Evolutionary conservation across 306 rosid genomes (phyloP), one percentile per base, ranked within the genome.

Genomic region (Cicer cuneatum): DNA sequence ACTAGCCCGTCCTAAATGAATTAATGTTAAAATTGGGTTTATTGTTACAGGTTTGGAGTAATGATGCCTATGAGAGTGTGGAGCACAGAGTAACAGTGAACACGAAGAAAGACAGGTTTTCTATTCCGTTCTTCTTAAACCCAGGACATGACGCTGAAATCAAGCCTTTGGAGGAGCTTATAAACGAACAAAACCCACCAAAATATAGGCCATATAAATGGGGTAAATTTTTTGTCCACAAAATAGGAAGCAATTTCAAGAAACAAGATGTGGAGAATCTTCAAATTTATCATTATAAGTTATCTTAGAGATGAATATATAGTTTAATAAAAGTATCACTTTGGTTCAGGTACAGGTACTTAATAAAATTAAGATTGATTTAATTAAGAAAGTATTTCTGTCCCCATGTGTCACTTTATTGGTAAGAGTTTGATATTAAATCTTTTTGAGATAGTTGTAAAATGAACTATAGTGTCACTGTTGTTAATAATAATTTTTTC

Each of bases 31-130:
- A 24, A 40, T 40, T 71, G 65, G 49, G 8, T 6, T 9, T 49
- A 52, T 66, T 24, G 19, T 8, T 69, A 15, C 41, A 92, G 96
- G 96, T 93, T 70, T 92, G 95, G 98, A 90, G 91, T 85, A 92
- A 90, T 75, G 96, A 85, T 10, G 73, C 69, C 2, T 92, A 90
- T 47, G 89, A 90, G 81, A 90, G 94, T 41, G 90, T 86, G 76
- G 95, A 92, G 62, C 98, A 92, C 75, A 80, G 96, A 24, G 98
- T 58, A 71, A 81, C 80, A 77, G 96, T 90, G 69, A 92, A 92
- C 41, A 72, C 81, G 8, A 84, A 46, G 75, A 90, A 63, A 73
- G 94, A 84, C 45, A 87, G 96, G 85, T 76, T 84, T 78, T 92
- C 98, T 0, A 57, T 92, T 60, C 96, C 98, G 0, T 88, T 42